Conservation (phyloP, 306 rosid species). For the Cucumis melo region DNA sequence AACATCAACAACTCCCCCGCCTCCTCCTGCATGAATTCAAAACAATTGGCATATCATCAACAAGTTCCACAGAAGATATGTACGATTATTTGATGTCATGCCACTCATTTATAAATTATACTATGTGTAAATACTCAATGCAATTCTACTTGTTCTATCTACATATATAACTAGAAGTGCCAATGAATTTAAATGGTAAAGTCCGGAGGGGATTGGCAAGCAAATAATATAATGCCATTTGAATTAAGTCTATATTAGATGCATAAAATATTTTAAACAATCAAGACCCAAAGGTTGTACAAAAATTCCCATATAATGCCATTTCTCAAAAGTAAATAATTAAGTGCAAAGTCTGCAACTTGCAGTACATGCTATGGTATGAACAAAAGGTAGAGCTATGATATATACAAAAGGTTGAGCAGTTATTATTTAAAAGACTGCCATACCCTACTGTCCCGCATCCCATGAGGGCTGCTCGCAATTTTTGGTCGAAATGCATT, state of each 20-base stretch:
- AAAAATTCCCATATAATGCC: background rate
- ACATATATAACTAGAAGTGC: background rate
- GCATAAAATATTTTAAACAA: background rate
- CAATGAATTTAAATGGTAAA: background rate
- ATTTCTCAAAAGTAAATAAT: background rate
- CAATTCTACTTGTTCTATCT: background rate
- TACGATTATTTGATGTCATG: background rate
- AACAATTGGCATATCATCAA: background rate
- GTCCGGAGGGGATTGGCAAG: background rate
- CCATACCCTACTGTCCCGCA: conserved; percentile 60
- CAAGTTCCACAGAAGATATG: background rate
- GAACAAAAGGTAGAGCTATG: background rate
- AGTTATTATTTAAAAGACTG: conserved; percentile 7
- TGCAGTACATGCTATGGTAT: background rate
- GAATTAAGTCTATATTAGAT: background rate
- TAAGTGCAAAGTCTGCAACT: background rate
- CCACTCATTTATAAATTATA: background rate
- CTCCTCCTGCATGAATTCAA: conserved; percentile 57
- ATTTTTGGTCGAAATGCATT: conserved; percentile 98
- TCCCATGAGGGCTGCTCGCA: conserved; percentile 94
- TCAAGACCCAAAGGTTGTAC: background rate
- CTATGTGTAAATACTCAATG: background rate
- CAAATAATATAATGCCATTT: background rate
- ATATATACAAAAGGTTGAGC: background rate
- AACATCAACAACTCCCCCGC: conserved; percentile 72